Base-by-base conservation (phyloP, 164 flowering plant species). In the Liriodendron chinense region DNA sequence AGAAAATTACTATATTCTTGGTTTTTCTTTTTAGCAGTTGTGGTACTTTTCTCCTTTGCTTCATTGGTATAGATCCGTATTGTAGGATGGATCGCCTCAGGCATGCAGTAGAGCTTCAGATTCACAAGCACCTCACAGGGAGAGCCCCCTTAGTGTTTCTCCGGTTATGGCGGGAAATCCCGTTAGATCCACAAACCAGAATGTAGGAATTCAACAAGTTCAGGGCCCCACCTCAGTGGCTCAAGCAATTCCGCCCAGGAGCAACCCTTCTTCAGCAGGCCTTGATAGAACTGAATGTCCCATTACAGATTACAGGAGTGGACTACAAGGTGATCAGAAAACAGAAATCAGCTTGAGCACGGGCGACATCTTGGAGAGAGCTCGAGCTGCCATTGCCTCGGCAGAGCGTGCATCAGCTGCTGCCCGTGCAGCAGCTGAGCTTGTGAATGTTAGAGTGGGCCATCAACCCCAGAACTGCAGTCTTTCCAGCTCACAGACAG, bases 341-440 rank as follows among this genome's bases (percentile, higher is more conserved):
- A 75, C 78, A 50, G 57, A 87, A 79, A 78, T 82, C 62, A 77
- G 78, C 73, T 71, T 86, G 57, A 77, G 77, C 73, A 74, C 98
- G 57, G 79, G 85, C 14, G 92, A 94, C n/a, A 83, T 87, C 59
- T 62, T 96, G 82, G 91, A 91, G 80, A 90, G 57, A 77, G 97
- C 99, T 80, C 89, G 84, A 74, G 89, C 87, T 69, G 99, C 98
- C 66, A 89, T 94, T 86, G 90, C 95, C 49, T 81, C 89, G 34
- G 97, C 99, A 49, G 94, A 91, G 61, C 94, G 90, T 77, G 99
- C 99, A 56, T 73, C 95, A 22, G 89, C 95, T 64, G 85, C 97
- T 78, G 97, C 97, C n/a, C 92, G 90, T 48, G 88, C 91, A 18
- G 98, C 98, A 69, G 95, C 95, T 1, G 83, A 86, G 72, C 87